phyloP scores from a whole-genome alignment of 2,329 filamentous ascomycete genomes.

The Botryotinia globosa region DNA sequence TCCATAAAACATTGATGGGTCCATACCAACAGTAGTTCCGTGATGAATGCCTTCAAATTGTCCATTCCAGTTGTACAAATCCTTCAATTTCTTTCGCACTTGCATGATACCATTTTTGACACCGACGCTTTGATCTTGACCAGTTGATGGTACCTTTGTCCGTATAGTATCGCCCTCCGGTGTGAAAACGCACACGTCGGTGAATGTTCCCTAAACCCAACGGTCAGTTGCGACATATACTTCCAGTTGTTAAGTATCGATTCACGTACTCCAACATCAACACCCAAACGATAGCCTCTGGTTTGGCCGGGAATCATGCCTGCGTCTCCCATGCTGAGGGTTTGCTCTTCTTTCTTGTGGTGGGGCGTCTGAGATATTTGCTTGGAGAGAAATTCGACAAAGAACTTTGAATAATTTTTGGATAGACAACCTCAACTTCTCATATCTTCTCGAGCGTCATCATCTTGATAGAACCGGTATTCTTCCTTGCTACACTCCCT shows the following conservation, averaged over 20 bases:
- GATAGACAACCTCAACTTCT: not conserved
- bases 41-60: conserved; percentile 11
- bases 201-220: conserved; percentile 4
- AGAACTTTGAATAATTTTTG: not conserved
- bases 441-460: not conserved
- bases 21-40: conserved; percentile 13
- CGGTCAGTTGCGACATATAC: not conserved
- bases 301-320: not conserved
- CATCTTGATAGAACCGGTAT: not conserved
- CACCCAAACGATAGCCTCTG: conserved; percentile 2
- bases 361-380: not conserved
- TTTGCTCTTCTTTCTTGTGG: not conserved
- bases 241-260: not conserved
- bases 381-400: too few relatives aligned
- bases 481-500: not conserved
- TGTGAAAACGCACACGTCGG: conserved; percentile 16
- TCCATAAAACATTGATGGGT: not conserved
- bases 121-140: conserved; percentile 3
- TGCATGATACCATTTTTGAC: conserved; percentile 12
- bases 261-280: conserved; percentile 14
- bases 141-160: conserved; percentile 6
- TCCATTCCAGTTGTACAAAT: not conserved
- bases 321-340: not conserved
- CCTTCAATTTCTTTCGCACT: conserved; percentile 1
- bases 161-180: conserved; percentile 2